Evolutionary conservation across 2,329 filamentous ascomycete genomes (phyloP).

Genomic region (Fusarium robinianum): DNA sequence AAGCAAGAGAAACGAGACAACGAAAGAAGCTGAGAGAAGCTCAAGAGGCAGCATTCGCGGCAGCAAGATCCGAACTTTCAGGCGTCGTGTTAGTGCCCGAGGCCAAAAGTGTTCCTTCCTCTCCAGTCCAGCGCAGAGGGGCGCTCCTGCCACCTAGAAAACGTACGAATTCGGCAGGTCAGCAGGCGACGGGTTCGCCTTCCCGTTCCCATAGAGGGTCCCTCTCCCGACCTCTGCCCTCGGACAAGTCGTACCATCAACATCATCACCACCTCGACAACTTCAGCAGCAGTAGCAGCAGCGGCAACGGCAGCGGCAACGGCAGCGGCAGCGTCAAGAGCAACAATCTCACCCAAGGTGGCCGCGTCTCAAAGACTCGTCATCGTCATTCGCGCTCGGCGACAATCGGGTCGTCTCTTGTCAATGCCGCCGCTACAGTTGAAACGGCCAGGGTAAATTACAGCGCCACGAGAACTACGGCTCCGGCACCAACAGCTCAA

Average conservation of each 20-base stretch:
- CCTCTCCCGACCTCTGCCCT: constrained; percentile 10
- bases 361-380: constrained; percentile 35
- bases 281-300: no score
- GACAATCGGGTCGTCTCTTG: constrained; percentile 27
- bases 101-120: no score
- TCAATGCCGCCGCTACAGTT: constrained; percentile 22
- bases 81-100: constrained; percentile 1
- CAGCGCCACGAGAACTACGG: constrained; percentile 20
- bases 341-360: constrained; percentile 29
- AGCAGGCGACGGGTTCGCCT: constrained; percentile 29
- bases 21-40: constrained; percentile 27
- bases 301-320: constrained; percentile 1
- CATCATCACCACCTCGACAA: constrained; percentile 15
- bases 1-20: constrained; percentile 23
- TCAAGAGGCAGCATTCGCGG: constrained; percentile 20
- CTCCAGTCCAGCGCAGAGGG: no score
- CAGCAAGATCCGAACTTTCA: constrained; percentile 24
- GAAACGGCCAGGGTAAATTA: constrained; percentile 14
- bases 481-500: no score
- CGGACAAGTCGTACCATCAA: constrained; percentile 22
- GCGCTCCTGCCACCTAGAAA: constrained; percentile 28
- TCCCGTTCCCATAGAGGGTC: constrained; percentile 24
- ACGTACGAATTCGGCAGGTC: constrained; percentile 26
- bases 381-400: constrained; percentile 30
- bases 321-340: not conserved